A percentile compares a stretch with the other conserved stretches of the same genome.
phyloP scores from a whole-genome alignment of 108 stramenopile genomes.

The Chaetoceros muelleri region DNA sequence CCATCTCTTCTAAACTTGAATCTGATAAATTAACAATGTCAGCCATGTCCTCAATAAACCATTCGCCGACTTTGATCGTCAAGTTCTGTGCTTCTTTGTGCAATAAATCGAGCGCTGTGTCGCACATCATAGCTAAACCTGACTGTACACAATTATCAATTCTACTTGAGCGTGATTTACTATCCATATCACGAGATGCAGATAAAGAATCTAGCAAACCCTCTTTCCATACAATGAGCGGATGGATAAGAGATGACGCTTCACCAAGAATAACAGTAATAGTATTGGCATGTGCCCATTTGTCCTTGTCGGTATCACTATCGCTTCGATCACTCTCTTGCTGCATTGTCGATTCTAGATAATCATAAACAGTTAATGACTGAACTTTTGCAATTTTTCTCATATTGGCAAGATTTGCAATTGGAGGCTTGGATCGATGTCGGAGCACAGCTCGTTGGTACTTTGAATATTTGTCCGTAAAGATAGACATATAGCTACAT shows the following conservation, averaged over 20 bases:
- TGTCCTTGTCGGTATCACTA: conserved; percentile 24
- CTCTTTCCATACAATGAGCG: conserved; percentile 60
- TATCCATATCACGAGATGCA: background rate
- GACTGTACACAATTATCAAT: conserved; percentile 4
- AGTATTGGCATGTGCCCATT: conserved; percentile 49
- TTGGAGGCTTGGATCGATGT: conserved; percentile 53
- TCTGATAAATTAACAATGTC: conserved; percentile 31
- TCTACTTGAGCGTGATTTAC: background rate
- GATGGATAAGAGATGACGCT: conserved; percentile 62
- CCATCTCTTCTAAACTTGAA: conserved; percentile 68
- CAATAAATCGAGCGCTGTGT: conserved; percentile 35
- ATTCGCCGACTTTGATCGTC: conserved; percentile 43
- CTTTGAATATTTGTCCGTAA: conserved; percentile 33
- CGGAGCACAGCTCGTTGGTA: conserved; percentile 66
- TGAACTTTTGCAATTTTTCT: conserved; percentile 28
- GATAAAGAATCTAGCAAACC: conserved; percentile 26
- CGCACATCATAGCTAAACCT: conserved; percentile 21
- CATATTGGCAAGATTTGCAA: conserved; percentile 35
- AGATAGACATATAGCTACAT: background rate
- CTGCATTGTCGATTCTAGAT: conserved; percentile 17
- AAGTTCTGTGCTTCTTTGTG: conserved; percentile 59
- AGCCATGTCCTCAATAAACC: conserved; percentile 44
- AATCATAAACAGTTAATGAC: conserved; percentile 15
- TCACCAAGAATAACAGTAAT: conserved; percentile 64
- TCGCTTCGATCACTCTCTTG: conserved; percentile 29